phyloP scores from a whole-genome alignment of 2,329 filamentous ascomycete genomes.

The Botrytis porri region DNA sequence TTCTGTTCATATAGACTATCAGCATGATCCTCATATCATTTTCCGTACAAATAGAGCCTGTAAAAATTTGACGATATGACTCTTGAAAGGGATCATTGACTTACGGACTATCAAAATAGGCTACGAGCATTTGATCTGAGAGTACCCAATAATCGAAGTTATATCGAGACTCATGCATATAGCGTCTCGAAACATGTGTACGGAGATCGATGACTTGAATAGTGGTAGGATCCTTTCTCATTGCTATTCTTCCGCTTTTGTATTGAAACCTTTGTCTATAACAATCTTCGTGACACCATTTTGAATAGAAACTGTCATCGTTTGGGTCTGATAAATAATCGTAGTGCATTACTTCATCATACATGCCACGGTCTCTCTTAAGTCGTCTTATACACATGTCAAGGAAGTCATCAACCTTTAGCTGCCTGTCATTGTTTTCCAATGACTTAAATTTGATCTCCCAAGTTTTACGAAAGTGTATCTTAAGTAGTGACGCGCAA shows the following conservation, averaged over 20 bases:
- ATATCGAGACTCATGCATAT: slow-evolving; percentile 10
- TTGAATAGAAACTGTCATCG: not conserved
- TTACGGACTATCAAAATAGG: slow-evolving; percentile 5
- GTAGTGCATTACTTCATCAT: not conserved
- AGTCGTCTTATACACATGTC: not conserved
- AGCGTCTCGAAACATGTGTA: not conserved
- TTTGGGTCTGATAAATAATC: not conserved
- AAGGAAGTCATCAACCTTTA: not conserved
- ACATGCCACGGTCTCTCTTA: slow-evolving; percentile 6
- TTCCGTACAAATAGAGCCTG: not conserved
- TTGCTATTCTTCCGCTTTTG: slow-evolving; percentile 6
- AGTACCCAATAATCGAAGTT: not conserved
- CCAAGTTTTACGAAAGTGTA: slow-evolving; percentile 24
- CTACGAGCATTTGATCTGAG: slow-evolving; percentile 10
- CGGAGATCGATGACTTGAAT: slow-evolving; percentile 10
- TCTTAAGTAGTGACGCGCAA: slow-evolving; percentile 24
- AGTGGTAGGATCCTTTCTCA: not conserved
- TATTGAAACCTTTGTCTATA: not conserved
- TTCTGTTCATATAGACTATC: not conserved
- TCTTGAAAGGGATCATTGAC: not conserved
- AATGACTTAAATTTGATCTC: not conserved
- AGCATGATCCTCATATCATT: not conserved
- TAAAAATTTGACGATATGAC: not conserved
- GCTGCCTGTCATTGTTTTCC: not conserved
- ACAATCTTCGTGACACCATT: not conserved